phyloP scores from a whole-genome alignment of 73 alveolate species.

The Tetrahymena malaccensis region DNA sequence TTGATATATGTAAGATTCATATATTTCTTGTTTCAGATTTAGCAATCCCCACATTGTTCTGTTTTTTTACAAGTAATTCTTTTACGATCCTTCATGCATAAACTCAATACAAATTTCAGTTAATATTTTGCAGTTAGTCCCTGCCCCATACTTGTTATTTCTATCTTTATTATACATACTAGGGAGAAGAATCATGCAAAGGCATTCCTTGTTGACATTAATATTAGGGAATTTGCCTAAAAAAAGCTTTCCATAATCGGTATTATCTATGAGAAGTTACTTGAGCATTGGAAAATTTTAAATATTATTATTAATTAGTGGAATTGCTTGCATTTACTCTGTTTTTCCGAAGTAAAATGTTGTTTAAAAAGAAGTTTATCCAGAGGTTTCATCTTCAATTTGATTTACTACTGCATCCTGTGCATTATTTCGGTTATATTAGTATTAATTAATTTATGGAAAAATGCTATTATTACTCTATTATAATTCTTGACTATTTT shows the following conservation, averaged over 20 bases:
- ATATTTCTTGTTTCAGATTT: not conserved
- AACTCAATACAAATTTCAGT: not conserved
- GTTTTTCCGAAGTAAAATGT: not conserved
- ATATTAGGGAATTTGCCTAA: not conserved
- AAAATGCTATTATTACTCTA: not conserved
- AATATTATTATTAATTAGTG: not conserved
- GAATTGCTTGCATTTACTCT: not conserved
- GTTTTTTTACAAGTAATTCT: not conserved
- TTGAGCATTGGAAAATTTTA: not conserved
- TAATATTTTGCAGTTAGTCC: not conserved
- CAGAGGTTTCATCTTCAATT: not conserved
- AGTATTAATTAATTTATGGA: not conserved
- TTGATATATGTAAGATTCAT: not conserved
- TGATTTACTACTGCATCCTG: not conserved
- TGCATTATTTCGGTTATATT: not conserved
- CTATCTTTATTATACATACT: not conserved
- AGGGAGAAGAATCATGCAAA: not conserved
- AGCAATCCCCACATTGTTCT: not conserved
- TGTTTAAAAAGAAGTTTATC: not conserved
- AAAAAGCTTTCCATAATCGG: not conserved
- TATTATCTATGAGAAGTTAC: not conserved
- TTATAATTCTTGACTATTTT: not conserved
- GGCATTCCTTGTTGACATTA: not conserved
- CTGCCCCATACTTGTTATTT: not conserved
- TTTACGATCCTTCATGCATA: not conserved